Evolutionary conservation across 2,329 filamentous ascomycete genomes (phyloP), one percentile per base, ranked within the genome.

Genomic region (Aspergillus awamori): DNA sequence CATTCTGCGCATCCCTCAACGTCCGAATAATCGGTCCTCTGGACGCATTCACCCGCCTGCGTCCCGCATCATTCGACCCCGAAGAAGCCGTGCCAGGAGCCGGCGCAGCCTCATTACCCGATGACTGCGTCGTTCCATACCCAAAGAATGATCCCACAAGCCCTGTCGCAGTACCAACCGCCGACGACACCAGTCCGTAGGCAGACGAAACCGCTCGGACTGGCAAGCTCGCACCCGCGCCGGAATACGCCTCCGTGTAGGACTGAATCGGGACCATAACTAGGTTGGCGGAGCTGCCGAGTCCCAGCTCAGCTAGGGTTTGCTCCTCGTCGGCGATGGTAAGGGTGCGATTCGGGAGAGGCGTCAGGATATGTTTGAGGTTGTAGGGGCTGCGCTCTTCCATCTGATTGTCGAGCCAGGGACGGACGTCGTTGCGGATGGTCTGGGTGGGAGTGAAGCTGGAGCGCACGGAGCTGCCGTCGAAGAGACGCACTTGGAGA

Each of bases 351-450:
- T 89, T 95, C 1, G 92, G 91, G 20, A 87, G 79, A 0, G 93
- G 93, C 0, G 90, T 88, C 2, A 96, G 82, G 38, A 97, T 88
- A 52, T 96, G 87, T 71, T 93, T 92, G 78, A 98, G 93, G 11
- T 84, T 89, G 75, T 93, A 98, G 0, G 92, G 91, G 11, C 82
- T 74, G 30, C 83, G 80, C 20, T 83, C 84, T 10, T 75, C 80
- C 63, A 86, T 81, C 38, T 85, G 81, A 59, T 83, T 80, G 58
- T 94, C 90, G 7, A 98, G 84, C 91, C 92, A 97, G 6, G 81
- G 77, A 7, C 94, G 85, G 1, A 98, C 88, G 47, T 91, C 85
- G 6, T 75, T 80, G 6, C 80, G 76, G 3, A 97, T 82, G 0
- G 84, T 90, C 6, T 85, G 81, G 2, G 80, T 79, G 22, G 87